Evolutionary conservation across 805 yeast genomes (phyloP).

Genomic region (Candida succiphila): DNA sequence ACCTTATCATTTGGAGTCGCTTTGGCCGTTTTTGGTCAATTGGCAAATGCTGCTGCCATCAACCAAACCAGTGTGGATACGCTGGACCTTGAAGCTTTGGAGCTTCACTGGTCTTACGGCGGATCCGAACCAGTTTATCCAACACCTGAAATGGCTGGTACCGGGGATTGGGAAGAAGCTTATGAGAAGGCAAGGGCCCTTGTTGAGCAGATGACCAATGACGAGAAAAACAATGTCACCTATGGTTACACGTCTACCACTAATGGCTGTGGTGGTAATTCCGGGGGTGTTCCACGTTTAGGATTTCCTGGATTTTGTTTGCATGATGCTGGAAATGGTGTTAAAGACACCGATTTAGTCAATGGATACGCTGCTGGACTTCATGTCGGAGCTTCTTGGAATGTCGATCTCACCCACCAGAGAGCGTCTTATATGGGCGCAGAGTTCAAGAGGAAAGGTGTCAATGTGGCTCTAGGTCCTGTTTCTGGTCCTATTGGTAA

Average conservation of each 20-base stretch:
- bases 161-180: conserved; percentile 43
- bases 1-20: too few relatives aligned
- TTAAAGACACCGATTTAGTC: conserved; percentile 44
- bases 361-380: conserved; percentile 51
- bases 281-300: conserved; percentile 53
- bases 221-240: conserved; percentile 53
- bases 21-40: too few relatives aligned
- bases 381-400: conserved; percentile 50
- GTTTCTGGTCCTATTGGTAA: conserved; percentile 51
- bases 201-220: conserved; percentile 45
- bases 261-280: conserved; percentile 30
- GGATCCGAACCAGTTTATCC: conserved; percentile 12
- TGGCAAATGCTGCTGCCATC: too few relatives aligned
- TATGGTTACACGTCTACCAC: conserved; percentile 27
- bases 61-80: too few relatives aligned
- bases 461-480: conserved; percentile 47
- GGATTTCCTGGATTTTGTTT: conserved; percentile 45
- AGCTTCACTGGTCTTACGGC: conserved; percentile 8
- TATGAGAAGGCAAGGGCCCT: conserved; percentile 43
- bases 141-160: conserved; percentile 6
- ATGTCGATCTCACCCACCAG: conserved; percentile 36
- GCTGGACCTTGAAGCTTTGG: conserved; percentile 1
- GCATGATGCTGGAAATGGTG: conserved; percentile 58
- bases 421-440: conserved; percentile 49
- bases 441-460: conserved; percentile 45